Percentiles rank a stretch among this genome's conserved stretches.
Conservation (phyloP, 441 rosid genomes). For the Theobroma grandiflorum region DNA sequence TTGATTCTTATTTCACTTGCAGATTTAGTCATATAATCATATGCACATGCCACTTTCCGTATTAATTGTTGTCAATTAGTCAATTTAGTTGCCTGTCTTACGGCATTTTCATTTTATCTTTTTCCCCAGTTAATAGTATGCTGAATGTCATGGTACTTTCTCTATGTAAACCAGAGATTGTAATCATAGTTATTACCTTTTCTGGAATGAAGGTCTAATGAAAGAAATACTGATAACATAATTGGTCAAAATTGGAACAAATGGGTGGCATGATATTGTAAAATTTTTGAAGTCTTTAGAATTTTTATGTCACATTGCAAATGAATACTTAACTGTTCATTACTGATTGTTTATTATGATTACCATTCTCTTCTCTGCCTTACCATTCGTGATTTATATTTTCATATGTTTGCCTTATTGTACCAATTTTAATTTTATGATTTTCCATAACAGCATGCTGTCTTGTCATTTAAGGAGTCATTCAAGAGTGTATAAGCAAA, state of each 20-base stretch:
- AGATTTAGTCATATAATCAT: background rate
- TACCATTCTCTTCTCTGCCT: background rate
- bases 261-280: background rate
- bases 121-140: background rate
- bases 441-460: background rate
- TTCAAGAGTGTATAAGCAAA: background rate
- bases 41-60: constrained; percentile 6
- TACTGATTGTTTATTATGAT: constrained; percentile 3
- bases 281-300: constrained; percentile 8
- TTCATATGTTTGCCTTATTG: background rate
- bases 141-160: background rate
- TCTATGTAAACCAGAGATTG: background rate
- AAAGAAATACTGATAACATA: background rate
- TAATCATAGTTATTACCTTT: background rate
- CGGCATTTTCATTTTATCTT: background rate
- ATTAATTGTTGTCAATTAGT: background rate
- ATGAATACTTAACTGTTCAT: constrained; percentile 9
- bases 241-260: background rate
- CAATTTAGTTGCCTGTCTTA: background rate
- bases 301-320: background rate
- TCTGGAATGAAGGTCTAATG: background rate
- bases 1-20: constrained; percentile 10
- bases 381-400: constrained; percentile 4
- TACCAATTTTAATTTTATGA: background rate
- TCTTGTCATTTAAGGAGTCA: background rate